Conservation (phyloP, 768 basidiomycete genomes). For the Phlegmacium glaucopus region DNA sequence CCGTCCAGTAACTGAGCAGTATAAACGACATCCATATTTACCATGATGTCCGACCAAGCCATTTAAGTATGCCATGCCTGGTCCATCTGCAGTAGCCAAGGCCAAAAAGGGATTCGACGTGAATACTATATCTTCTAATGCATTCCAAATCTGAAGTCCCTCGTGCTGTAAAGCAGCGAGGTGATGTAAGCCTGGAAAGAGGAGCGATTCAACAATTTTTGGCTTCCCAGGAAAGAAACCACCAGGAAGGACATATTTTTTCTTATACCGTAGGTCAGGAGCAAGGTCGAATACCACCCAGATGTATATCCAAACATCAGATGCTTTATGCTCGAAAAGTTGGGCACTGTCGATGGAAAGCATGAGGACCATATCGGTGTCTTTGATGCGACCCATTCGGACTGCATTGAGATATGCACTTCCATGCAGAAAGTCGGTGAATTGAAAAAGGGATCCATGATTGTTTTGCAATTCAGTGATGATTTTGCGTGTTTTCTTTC, state of each 20-base stretch:
- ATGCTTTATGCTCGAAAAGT: conserved; percentile 34
- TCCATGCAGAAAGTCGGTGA: conserved; percentile 18
- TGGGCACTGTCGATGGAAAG: conserved; percentile 38
- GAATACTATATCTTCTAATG: conserved; percentile 1
- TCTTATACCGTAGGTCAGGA: conserved; percentile 21
- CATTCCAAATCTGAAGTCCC: conserved; percentile 30
- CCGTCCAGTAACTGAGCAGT: conserved; percentile 25
- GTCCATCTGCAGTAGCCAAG: conserved; percentile 5
- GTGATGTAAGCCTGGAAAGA: conserved; percentile 17
- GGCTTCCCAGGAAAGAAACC: conserved; percentile 23
- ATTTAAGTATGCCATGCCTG: conserved; percentile 16
- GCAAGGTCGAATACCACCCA: conserved; percentile 33
- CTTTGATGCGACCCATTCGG: conserved; percentile 15
- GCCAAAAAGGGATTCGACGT: conserved; percentile 16
- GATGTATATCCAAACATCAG: conserved; percentile 37
- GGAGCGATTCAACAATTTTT: conserved; percentile 15
- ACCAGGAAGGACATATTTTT: conserved; percentile 16
- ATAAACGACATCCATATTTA: conserved; percentile 30
- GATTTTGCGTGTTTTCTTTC: conserved; percentile 1
- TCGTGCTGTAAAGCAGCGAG: conserved; percentile 14
- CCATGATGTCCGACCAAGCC: conserved; percentile 33
- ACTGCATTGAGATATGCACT: conserved; percentile 26
- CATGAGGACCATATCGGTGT: conserved; percentile 29
- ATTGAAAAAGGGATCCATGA: conserved; percentile 2
- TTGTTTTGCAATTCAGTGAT: conserved; percentile 4